These are phyloP conservation scores for Maudiozyma barnettii DNA, from an alignment of 805 yeast genomes.

Conservation along the genomic window DNA sequence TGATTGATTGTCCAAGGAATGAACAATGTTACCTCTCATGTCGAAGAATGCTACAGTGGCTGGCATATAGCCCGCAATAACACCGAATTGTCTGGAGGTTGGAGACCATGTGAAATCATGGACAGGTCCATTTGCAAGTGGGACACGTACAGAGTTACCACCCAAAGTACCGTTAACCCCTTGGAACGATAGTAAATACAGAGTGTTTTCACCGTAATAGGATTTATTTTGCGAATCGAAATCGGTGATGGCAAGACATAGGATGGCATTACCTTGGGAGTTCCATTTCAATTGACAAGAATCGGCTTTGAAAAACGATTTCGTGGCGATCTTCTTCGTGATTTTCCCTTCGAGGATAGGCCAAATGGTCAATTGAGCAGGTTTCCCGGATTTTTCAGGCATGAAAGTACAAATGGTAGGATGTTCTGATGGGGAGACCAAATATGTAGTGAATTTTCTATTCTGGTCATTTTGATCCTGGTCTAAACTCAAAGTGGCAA, in stretches of 20 bases:
- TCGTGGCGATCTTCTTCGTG: conserved; percentile 66
- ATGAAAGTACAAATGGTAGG: conserved; percentile 86
- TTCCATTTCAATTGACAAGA: conserved; percentile 91
- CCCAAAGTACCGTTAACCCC: conserved; percentile 70
- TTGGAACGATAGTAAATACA: conserved; percentile 54
- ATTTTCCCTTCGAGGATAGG: conserved; percentile 31
- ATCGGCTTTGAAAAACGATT: conserved; percentile 92
- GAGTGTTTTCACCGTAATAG: conserved; percentile 92
- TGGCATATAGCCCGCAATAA: conserved; percentile 96
- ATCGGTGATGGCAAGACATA: conserved; percentile 91
- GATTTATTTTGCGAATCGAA: conserved; percentile 90
- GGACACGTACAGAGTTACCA: conserved; percentile 79
- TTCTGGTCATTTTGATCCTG: conserved; percentile 31
- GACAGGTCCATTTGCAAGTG: conserved; percentile 86
- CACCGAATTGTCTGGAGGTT: conserved; percentile 92
- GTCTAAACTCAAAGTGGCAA: conserved; percentile 39
- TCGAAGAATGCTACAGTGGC: conserved; percentile 91
- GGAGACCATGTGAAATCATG: conserved; percentile 98
- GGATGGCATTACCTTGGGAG: conserved; percentile 81
- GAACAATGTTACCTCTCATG: conserved; percentile 80
- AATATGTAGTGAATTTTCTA: conserved; percentile 32
- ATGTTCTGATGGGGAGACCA: conserved; percentile 79
- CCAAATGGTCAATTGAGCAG: conserved; percentile 79
- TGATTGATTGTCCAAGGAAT: conserved; percentile 75
- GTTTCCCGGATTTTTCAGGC: conserved; percentile 80